Percentiles rank a stretch among this genome's conserved stretches.
Evolutionary conservation across 2,329 filamentous ascomycete species (phyloP).

Genomic region (Aspergillus tamarii): DNA sequence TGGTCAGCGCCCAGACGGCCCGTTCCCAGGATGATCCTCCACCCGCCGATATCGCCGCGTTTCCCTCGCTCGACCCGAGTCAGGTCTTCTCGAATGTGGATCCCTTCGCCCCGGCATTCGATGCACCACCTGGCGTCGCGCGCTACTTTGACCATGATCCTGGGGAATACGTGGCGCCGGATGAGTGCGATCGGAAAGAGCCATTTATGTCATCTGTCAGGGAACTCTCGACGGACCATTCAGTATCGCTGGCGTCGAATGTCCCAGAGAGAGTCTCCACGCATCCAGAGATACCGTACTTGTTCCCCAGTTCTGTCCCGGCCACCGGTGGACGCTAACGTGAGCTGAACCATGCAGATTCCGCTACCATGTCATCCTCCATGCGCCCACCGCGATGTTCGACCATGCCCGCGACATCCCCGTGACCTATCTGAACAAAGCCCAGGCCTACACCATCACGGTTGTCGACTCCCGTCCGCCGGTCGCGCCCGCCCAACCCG

Average conservation of each 20-base stretch:
- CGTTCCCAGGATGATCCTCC: constrained; percentile 35
- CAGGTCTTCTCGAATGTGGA: neutral
- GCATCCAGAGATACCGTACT: neutral
- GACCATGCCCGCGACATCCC: constrained; percentile 85
- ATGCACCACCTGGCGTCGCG: neutral
- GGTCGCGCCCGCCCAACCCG: constrained; percentile 59
- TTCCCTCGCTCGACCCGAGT: neutral
- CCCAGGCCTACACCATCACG: constrained; percentile 85
- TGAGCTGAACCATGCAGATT: neutral
- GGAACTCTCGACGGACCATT: neutral
- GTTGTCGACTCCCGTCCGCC: constrained; percentile 73
- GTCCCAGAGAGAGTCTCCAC: neutral
- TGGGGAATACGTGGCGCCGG: neutral
- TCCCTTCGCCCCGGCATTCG: neutral
- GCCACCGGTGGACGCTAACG: neutral
- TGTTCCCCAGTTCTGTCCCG: neutral
- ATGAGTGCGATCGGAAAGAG: neutral
- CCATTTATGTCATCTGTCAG: neutral
- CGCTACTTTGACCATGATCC: neutral
- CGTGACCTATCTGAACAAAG: constrained; percentile 95
- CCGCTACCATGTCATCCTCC: constrained; percentile 76
- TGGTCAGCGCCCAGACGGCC: neutral
- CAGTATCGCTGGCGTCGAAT: neutral
- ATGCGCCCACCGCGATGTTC: constrained; percentile 89
- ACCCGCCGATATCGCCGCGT: neutral